These are phyloP conservation scores for Batkoa obscura DNA, from an alignment of 371 early-diverging fungal genomes.

Conservation along the genomic window DNA sequence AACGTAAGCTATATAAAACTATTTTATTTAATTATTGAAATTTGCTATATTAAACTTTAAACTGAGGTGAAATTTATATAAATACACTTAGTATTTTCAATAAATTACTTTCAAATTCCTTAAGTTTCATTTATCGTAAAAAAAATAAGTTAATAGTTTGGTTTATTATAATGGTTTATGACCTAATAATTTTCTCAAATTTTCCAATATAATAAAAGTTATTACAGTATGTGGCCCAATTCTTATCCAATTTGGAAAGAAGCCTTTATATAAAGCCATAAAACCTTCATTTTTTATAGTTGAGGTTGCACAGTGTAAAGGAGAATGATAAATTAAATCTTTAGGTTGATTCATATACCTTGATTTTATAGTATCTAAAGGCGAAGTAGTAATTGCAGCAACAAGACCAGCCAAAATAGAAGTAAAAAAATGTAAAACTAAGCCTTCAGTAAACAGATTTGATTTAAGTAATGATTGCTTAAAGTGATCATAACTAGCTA, in stretches of 20 bases:
- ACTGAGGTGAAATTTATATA: too few relatives aligned
- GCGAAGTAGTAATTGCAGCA: slow-evolving; percentile 19
- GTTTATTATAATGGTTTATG: slow-evolving; percentile 10
- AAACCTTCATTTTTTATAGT: slow-evolving; percentile 16
- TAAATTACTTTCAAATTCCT: too few relatives aligned
- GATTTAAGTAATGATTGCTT: slow-evolving; percentile 18
- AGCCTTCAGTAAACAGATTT: slow-evolving; percentile 10
- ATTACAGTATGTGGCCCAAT: slow-evolving; percentile 22
- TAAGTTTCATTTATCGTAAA: too few relatives aligned
- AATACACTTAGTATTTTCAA: too few relatives aligned
- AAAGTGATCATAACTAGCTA: slow-evolving; percentile 23
- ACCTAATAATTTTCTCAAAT: slow-evolving; percentile 14
- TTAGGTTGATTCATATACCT: slow-evolving; percentile 24
- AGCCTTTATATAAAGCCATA: slow-evolving; percentile 19
- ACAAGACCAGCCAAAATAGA: slow-evolving; percentile 12
- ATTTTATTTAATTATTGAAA: too few relatives aligned
- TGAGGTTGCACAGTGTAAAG: slow-evolving; percentile 13
- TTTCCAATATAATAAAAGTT: slow-evolving; percentile 19
- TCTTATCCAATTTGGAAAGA: slow-evolving; percentile 18
- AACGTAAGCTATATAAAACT: too few relatives aligned
- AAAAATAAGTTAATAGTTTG: too few relatives aligned
- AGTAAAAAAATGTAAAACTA: slow-evolving; percentile 10
- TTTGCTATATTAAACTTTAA: too few relatives aligned
- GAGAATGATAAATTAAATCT: slow-evolving; percentile 5
- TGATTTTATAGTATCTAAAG: slow-evolving; percentile 24